A percentile compares a stretch with the other conserved stretches of the same genome.
Evolutionary conservation across 176 grass and related monocot genomes (phyloP).

Genomic region (Oryza longistaminata): DNA sequence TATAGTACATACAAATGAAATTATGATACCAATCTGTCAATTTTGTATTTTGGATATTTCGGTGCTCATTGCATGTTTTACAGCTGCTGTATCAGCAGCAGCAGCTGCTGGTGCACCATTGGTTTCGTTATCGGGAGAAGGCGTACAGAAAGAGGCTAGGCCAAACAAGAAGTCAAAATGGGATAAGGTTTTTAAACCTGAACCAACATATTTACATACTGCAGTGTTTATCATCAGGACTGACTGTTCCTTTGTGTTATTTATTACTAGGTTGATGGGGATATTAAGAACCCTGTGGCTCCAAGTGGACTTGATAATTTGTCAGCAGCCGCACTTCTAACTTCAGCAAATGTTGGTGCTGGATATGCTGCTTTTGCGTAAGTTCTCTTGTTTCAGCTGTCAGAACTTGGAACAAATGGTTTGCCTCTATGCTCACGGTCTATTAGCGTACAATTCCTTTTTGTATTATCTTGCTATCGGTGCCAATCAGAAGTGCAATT

Average conservation of each 20-base stretch:
- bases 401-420: neutral
- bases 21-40: neutral
- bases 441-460: neutral
- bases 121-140: slow-evolving; percentile 45
- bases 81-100: slow-evolving; percentile 44
- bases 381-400: slow-evolving; percentile 42
- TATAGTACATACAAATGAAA: slow-evolving; percentile 33
- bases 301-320: slow-evolving; percentile 55
- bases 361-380: slow-evolving; percentile 97
- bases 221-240: slow-evolving; percentile 23
- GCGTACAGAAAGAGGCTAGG: slow-evolving; percentile 59
- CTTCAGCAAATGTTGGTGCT: slow-evolving; percentile 71
- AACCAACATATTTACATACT: neutral
- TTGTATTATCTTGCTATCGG: neutral
- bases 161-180: slow-evolving; percentile 94
- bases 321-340: slow-evolving; percentile 51
- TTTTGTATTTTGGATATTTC: neutral
- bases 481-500: neutral
- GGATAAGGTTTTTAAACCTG: slow-evolving; percentile 79
- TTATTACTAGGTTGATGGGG: slow-evolving; percentile 69
- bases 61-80: neutral
- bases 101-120: slow-evolving; percentile 35
- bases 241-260: slow-evolving; percentile 35
- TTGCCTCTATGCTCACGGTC: neutral
- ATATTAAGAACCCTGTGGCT: slow-evolving; percentile 57